Base-by-base conservation (phyloP, 371 early-diverging fungal species). In the Mucor lusitanicus region DNA sequence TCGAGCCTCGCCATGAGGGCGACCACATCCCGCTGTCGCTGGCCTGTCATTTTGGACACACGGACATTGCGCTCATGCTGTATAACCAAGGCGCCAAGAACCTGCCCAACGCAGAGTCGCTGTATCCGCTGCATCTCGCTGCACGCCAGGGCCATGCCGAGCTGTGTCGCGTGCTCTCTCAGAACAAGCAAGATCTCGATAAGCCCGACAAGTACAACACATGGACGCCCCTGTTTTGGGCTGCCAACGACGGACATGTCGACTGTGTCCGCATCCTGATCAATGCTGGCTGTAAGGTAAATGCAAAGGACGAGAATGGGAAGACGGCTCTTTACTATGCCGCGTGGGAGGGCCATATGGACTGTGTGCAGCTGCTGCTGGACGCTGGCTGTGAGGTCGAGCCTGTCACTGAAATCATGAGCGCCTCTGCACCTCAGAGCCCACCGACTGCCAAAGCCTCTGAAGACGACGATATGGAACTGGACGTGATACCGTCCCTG, bases 151-250 rank as follows among this genome's bases (percentile, higher is more conserved):
- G 99, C 0, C 93, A 92, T 73, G 81, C 84, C 1, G 89, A 88
- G 3, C 79, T 99, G 11, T 77, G 90, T 32, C 78, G 85, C 23
- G 81, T 94, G 33, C 76, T 99, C 37, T 88, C 95, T 25, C 83
- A 78, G n/a, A 86, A 92, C 46, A 87, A 87, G 3, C 70, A 73
- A 3, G 88, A 92, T 17, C 83, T 94, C n/a, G 91, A 97, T 46
- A 85, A 84, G 11, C 78, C 82, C 3, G 99, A 98, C 77, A 90
- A 90, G 74, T 94, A 95, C 78, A 91, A 94, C 74, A 91, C 94
- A 8, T 98, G 99, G 99, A 93, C 97, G 4, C 96, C 98, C 0
- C 74, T 97, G 4, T 98, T 98, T 66, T 97, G 95, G 84, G 94
- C 97, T 6, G 95, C 95, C 21, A 88, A 90, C 59, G 97, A 97